Evolutionary conservation across 192 early-diverging fungal genomes (phyloP), one percentile per base, ranked within the genome.

Genomic region (Coemansia asiatica): DNA sequence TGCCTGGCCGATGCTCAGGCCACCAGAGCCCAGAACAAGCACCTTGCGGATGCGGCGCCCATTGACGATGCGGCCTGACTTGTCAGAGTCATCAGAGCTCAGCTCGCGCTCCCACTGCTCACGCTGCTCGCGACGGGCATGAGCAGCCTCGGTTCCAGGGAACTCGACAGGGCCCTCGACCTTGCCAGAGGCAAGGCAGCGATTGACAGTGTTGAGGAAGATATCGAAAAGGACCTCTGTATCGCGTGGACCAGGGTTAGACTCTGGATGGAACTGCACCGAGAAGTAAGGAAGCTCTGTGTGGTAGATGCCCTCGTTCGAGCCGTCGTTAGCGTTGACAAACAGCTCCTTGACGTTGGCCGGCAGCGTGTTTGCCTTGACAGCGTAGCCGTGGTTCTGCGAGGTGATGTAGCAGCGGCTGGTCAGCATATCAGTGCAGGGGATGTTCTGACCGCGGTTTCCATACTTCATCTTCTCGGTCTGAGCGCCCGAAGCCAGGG

Each of bases 181-280:
- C 74, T 90, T 87, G 51, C 87, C 90, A 16, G 82, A 57, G 29
- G 83, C 76, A 46, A 80, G 68, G 60, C 90, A 95, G 60, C 91
- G 85, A 66, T 86, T 80, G 53, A 93, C 83, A 35, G 87, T 84
- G 25, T 81, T 78, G 69, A 99, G 92, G 66, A 98, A 99, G 33
- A 94, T 87, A 73, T 99, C 97, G 69, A 99, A 99, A 49, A 99
- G 83, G 68, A 90, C 94, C 74, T 99, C 97, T 22, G 97, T 97
- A 70, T 99, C 97, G 74, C 92, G 90, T 26, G 97, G 97, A 47
- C 97, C 97, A 10, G 97, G 93, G 22, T 89, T 90, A 10, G 93
- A 91, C 82, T 99, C 97, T 21, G 97, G 97, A 84, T 99, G 97
- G 87, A 99, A 99, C 84, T 99, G 97, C 7, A 99, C 97, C 61